Evolutionary conservation across 2,329 filamentous ascomycete genomes (phyloP).

Genomic region (Microcera coccophila): DNA sequence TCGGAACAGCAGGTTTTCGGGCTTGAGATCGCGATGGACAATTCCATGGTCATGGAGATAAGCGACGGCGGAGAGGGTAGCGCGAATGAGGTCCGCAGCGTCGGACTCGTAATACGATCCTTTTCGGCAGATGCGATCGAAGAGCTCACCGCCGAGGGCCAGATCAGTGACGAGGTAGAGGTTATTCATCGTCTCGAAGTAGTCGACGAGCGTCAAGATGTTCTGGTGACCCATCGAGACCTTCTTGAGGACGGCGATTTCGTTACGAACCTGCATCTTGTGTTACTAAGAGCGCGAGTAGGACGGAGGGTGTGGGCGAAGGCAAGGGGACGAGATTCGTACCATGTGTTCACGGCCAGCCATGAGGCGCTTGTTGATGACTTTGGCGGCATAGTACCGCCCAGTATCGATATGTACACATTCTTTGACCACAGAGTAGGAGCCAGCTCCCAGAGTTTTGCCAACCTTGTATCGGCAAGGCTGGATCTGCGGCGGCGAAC

Average conservation of each 20-base stretch:
- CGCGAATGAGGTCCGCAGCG: slow-evolving; percentile 89
- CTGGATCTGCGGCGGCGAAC: slow-evolving; percentile 63
- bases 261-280: slow-evolving; percentile 73
- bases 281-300: slow-evolving; percentile 11
- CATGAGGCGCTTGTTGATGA: slow-evolving; percentile 99
- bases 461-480: slow-evolving; percentile 98
- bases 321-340: slow-evolving; percentile 19
- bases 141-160: slow-evolving; percentile 91
- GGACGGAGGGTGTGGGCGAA: slow-evolving; percentile 2
- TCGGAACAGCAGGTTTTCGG: slow-evolving; percentile 93
- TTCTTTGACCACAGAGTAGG: slow-evolving; percentile 97
- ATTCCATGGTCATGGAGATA: slow-evolving; percentile 99
- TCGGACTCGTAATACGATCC: slow-evolving; percentile 98
- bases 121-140: slow-evolving; percentile 97
- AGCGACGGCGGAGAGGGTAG: slow-evolving; percentile 92
- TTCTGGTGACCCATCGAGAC: slow-evolving; percentile 99
- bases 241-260: slow-evolving; percentile 93
- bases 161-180: slow-evolving; percentile 97
- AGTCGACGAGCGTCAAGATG: slow-evolving; percentile 95
- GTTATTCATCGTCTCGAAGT: slow-evolving; percentile 99
- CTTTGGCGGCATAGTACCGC: slow-evolving; percentile 96
- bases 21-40: slow-evolving; percentile 95
- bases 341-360: slow-evolving; percentile 98
- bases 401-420: slow-evolving; percentile 98
- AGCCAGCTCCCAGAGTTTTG: slow-evolving; percentile 93